phyloP scores from a whole-genome alignment of 768 basidiomycete genomes.

The Melanogaster broomeanus region DNA sequence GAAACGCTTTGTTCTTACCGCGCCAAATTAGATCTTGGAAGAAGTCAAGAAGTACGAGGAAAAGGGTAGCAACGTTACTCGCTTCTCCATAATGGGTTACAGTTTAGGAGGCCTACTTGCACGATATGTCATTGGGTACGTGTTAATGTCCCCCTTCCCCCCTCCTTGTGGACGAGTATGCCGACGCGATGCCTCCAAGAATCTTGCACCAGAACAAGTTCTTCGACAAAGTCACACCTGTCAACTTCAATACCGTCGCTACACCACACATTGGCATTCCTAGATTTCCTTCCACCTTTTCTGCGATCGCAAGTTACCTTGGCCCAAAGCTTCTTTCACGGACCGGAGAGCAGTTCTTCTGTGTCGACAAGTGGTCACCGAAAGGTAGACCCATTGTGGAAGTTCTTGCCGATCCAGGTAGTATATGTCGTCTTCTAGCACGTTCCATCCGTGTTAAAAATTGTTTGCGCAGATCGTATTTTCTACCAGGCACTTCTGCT shows the following conservation, averaged over 20 bases:
- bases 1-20: slow-evolving; percentile 3
- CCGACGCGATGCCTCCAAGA: slow-evolving; percentile 33
- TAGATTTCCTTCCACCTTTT: slow-evolving; percentile 59
- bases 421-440: slow-evolving; percentile 5
- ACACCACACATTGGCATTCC: slow-evolving; percentile 83
- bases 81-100: slow-evolving; percentile 79
- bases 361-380: slow-evolving; percentile 69
- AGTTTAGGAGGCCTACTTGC: slow-evolving; percentile 80
- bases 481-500: slow-evolving; percentile 72
- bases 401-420: slow-evolving; percentile 78
- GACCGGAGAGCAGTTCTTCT: slow-evolving; percentile 81
- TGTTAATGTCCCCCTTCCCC: not conserved
- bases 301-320: slow-evolving; percentile 50
- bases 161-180: not conserved
- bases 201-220: slow-evolving; percentile 68
- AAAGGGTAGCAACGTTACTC: slow-evolving; percentile 58
- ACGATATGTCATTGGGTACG: slow-evolving; percentile 74
- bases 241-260: slow-evolving; percentile 83
- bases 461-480: slow-evolving; percentile 51
- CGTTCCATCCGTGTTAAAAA: not conserved
- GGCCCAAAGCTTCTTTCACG: slow-evolving; percentile 73
- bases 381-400: slow-evolving; percentile 68
- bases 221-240: slow-evolving; percentile 68
- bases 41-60: slow-evolving; percentile 53
- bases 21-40: slow-evolving; percentile 48